Conservation (phyloP, 176 grass and related monocot species). For the Elymus sibiricus region DNA sequence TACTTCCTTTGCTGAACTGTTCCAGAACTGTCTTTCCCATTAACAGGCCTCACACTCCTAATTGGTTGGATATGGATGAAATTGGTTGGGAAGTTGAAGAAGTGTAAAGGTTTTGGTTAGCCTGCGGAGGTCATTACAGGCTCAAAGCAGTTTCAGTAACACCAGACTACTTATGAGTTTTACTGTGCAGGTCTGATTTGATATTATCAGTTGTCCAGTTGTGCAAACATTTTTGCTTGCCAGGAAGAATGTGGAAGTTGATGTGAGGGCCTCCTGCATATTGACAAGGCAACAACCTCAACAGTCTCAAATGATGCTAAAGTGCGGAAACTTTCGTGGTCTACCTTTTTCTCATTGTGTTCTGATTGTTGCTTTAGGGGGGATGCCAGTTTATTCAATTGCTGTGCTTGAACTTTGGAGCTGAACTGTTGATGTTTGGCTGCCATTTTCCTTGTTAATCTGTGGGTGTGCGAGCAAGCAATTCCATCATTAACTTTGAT, state of each 20-base stretch:
- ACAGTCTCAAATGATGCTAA: constrained; percentile 40
- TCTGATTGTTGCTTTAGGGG: constrained; percentile 51
- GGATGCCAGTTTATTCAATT: constrained; percentile 55
- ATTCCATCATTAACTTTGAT: constrained; percentile 32
- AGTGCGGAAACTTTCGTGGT: constrained; percentile 14
- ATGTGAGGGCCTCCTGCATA: constrained; percentile 24
- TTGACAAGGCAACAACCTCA: constrained; percentile 50
- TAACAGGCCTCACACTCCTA: constrained; percentile 40
- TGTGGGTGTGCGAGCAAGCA: constrained; percentile 37
- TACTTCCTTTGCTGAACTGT: neutral
- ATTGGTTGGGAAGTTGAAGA: constrained; percentile 38
- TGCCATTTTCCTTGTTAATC: constrained; percentile 49
- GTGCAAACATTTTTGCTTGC: constrained; percentile 72
- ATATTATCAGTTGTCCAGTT: constrained; percentile 63
- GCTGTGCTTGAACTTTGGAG: constrained; percentile 49
- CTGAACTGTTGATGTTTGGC: constrained; percentile 53
- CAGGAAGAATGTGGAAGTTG: constrained; percentile 29
- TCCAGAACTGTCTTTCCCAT: constrained; percentile 12
- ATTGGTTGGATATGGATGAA: constrained; percentile 45
- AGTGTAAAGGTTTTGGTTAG: constrained; percentile 54
- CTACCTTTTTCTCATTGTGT: constrained; percentile 41
- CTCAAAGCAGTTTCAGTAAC: constrained; percentile 52
- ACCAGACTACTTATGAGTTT: constrained; percentile 69
- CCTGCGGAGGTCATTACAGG: constrained; percentile 41
- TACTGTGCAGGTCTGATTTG: constrained; percentile 89